Evolutionary conservation across 208 protist genomes (phyloP), one percentile per base, ranked within the genome.

Genomic region (Acanthamoeba triangularis): DNA sequence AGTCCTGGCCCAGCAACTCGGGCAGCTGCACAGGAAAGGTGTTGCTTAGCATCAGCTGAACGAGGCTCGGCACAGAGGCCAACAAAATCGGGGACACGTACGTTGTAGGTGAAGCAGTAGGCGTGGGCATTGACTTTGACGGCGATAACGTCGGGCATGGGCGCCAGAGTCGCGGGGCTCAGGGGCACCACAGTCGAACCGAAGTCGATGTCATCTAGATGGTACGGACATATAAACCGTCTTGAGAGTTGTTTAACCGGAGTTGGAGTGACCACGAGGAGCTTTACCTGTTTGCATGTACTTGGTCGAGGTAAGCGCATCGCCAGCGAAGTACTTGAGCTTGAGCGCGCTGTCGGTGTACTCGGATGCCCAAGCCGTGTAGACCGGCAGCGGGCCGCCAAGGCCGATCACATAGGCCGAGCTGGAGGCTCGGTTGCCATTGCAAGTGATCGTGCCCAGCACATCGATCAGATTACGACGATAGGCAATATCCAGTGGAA

Each of bases 91-190:
- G 20, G 20, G 56, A 28, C 28, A 72, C n/a, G 63, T 35, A 72
- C 63, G 30, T 72, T 72, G n/a, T 72, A 72, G n/a, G 63, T 72
- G 63, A 72, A 72, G 63, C 63, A 37, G 63, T 72, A 72, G 63
- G 63, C 63, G 18, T 72, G 63, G 10, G 63, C 63, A n/a, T 72
- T 72, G 63, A 72, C 63, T 16, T 72, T 72, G 63, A 72, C 63
- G n/a, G 63, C 63, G 13, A 72, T 37, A 14, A 72, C 63, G 63
- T 72, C 63, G 63, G 63, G 63, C 63, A 72, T 72, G n/a, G 63
- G 63, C 33, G 3, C 63, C n/a, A 72, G 63, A 4, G 23, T n/a
- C n/a, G 63, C 14, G n/a, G 23, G 0, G 18, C 10, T 72, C 63
- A 72, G 63, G 5, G 63, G 63, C n/a, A 72, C 63, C n/a, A 72